These are phyloP conservation scores for Marasmius tenuissimus DNA, from an alignment of 1,284 basidiomycete species.

Conservation along the genomic window DNA sequence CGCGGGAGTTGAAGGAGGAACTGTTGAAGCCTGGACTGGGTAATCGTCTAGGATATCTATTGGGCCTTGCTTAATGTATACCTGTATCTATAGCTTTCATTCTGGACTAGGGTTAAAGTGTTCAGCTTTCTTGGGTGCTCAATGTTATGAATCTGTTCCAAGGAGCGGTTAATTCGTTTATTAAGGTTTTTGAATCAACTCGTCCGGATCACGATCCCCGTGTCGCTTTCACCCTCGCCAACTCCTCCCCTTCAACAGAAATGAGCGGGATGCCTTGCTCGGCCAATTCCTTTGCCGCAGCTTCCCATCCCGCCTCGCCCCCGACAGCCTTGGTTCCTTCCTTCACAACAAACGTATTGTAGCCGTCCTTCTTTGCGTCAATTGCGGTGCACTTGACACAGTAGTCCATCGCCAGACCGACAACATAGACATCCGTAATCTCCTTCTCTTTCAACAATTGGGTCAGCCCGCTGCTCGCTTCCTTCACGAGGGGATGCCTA, in stretches of 20 bases:
- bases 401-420: constrained; percentile 64
- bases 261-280: constrained; percentile 6
- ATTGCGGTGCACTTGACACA: constrained; percentile 49
- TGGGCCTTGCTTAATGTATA: no score
- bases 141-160: no score
- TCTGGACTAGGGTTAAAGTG: no score
- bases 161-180: no score
- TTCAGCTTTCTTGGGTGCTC: no score
- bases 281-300: constrained; percentile 21
- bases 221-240: constrained; percentile 5
- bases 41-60: no score
- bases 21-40: no score
- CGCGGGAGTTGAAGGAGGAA: no score
- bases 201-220: background rate
- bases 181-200: no score
- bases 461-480: constrained; percentile 28
- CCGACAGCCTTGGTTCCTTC: constrained; percentile 36
- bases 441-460: constrained; percentile 31
- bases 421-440: constrained; percentile 48
- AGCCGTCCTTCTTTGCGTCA: constrained; percentile 43
- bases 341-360: constrained; percentile 36
- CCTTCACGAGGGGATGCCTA: constrained; percentile 32
- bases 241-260: constrained; percentile 8
- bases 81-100: no score
- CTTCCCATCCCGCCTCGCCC: constrained; percentile 22